Percentiles rank a stretch among this genome's conserved stretches.
Conservation (phyloP, 495 filamentous ascomycete species). For the Glutinoglossum americanum region DNA sequence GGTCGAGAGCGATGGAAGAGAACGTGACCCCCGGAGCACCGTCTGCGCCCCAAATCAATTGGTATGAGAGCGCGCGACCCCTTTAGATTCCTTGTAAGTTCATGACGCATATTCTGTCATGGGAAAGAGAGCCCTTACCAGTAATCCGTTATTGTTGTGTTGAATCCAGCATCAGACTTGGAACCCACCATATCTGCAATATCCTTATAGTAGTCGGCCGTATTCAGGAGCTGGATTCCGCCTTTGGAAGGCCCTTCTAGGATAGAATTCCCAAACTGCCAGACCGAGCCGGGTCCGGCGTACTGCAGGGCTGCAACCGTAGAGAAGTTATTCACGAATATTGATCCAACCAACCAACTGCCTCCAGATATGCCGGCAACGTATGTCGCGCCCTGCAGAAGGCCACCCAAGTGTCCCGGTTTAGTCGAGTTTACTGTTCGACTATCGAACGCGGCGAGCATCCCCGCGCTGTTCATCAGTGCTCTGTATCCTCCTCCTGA, state of each 20-base stretch:
- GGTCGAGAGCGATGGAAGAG: constrained; percentile 56
- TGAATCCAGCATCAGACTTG: constrained; percentile 52
- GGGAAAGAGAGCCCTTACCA: constrained; percentile 27
- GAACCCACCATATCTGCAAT: constrained; percentile 35
- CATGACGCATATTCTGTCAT: not conserved
- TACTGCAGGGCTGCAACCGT: constrained; percentile 41
- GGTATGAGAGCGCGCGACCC: constrained; percentile 56
- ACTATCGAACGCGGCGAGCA: constrained; percentile 63
- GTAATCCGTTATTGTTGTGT: constrained; percentile 67
- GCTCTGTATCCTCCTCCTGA: constrained; percentile 68
- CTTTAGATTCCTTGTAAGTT: constrained; percentile 10
- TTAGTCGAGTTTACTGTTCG: constrained; percentile 44
- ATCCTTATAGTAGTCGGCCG: constrained; percentile 43
- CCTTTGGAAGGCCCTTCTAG: constrained; percentile 32
- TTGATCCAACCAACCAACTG: constrained; percentile 66
- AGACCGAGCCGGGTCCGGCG: constrained; percentile 28
- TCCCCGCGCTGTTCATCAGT: constrained; percentile 73
- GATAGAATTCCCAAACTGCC: constrained; percentile 64
- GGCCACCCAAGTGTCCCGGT: constrained; percentile 55
- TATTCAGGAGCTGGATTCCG: constrained; percentile 16
- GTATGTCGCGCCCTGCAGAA: constrained; percentile 73
- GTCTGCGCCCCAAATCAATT: constrained; percentile 56
- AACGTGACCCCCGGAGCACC: constrained; percentile 70
- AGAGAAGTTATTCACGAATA: constrained; percentile 82
- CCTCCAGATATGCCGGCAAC: constrained; percentile 71